Percentiles rank a stretch among this genome's conserved stretches.
phyloP scores from a whole-genome alignment of 2,329 filamentous ascomycete species.

The Cercospora sesami region DNA sequence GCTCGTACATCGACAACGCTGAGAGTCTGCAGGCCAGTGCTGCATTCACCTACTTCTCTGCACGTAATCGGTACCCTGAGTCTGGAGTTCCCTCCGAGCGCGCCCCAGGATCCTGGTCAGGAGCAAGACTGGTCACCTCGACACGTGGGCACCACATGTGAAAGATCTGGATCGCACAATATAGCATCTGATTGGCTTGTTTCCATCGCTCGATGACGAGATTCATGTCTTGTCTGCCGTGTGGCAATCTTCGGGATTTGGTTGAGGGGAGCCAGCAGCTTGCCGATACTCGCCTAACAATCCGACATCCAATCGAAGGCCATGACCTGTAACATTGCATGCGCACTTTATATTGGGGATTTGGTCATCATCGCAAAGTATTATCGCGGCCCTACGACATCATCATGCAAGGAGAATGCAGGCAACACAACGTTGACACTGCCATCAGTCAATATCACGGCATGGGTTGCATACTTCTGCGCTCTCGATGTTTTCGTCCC shows the following conservation, averaged over 20 bases:
- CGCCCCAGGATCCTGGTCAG: neutral
- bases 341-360: neutral
- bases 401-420: neutral
- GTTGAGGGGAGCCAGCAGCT: neutral
- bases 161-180: neutral
- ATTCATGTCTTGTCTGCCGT: neutral
- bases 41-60: neutral
- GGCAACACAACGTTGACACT: neutral
- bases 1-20: neutral
- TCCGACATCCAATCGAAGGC: neutral
- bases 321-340: neutral
- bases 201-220: neutral
- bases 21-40: neutral
- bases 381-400: neutral
- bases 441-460: neutral
- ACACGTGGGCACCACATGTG: neutral
- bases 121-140: neutral
- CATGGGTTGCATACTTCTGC: neutral
- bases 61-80: neutral
- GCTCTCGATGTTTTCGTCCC: neutral
- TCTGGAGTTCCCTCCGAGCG: neutral
- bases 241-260: neutral
- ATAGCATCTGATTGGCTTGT: neutral
- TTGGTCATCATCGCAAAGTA: neutral
- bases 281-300: neutral